These are phyloP conservation scores for Piloderma croceum DNA, from an alignment of 768 basidiomycete species.

Conservation along the genomic window DNA sequence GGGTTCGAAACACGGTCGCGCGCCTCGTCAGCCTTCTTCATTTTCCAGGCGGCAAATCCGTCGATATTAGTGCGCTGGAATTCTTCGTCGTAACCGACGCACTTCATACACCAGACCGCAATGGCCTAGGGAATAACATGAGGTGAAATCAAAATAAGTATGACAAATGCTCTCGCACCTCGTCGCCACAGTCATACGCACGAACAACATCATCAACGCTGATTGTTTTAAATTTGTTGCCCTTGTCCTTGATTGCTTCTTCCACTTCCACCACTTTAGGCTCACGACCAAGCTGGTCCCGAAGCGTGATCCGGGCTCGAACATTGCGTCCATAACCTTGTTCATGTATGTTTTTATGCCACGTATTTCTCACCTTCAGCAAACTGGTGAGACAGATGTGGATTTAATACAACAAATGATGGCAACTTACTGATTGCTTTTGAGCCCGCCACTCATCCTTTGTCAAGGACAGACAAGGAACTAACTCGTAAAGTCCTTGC, in stretches of 20 bases:
- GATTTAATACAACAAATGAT: not conserved
- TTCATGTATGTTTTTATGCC: not conserved
- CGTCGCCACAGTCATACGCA: not conserved
- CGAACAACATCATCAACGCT: not conserved
- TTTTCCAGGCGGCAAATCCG: too few relatives aligned
- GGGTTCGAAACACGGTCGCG: too few relatives aligned
- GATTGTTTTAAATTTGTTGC: not conserved
- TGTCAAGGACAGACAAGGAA: too few relatives aligned
- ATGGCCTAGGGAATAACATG: not conserved
- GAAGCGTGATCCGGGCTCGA: not conserved
- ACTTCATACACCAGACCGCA: constrained; percentile 8
- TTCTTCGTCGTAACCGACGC: constrained; percentile 8
- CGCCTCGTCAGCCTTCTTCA: too few relatives aligned
- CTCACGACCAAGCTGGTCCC: not conserved
- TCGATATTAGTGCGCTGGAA: constrained; percentile 4
- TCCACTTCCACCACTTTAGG: not conserved
- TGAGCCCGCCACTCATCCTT: not conserved
- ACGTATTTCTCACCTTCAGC: not conserved
- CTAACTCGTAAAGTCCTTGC: not conserved
- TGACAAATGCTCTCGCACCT: too few relatives aligned
- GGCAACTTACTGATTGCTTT: not conserved
- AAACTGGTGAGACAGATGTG: not conserved
- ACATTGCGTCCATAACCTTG: not conserved
- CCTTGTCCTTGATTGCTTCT: not conserved
- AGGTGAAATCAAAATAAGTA: too few relatives aligned